Conservation (phyloP, 2,329 filamentous ascomycete species). For the Neofusicoccum kwambonambiense region DNA sequence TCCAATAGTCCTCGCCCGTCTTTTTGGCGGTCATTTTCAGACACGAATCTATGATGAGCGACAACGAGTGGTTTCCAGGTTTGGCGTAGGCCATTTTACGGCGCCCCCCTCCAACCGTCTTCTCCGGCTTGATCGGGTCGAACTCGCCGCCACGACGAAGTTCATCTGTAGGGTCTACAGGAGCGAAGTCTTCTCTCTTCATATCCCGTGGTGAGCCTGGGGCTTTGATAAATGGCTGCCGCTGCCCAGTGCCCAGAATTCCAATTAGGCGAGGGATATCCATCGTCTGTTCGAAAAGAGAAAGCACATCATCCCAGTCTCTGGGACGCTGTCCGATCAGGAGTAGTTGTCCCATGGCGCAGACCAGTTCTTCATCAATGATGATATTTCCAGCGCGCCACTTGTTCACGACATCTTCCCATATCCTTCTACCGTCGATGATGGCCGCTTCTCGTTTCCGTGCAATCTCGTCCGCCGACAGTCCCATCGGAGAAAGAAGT, state of each 20-base stretch:
- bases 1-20: constrained; percentile 76
- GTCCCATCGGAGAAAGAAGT: neutral
- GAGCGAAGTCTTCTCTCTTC: constrained; percentile 19
- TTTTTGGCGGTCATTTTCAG: constrained; percentile 59
- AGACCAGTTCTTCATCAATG: constrained; percentile 77
- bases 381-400: constrained; percentile 70
- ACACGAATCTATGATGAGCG: constrained; percentile 66
- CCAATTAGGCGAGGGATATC: constrained; percentile 59
- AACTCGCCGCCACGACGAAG: constrained; percentile 5
- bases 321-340: constrained; percentile 58
- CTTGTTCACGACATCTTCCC: constrained; percentile 74
- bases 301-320: constrained; percentile 71
- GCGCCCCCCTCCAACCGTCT: constrained; percentile 18
- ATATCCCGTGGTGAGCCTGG: constrained; percentile 25
- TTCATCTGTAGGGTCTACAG: neutral
- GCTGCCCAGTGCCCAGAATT: constrained; percentile 19
- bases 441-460: constrained; percentile 48
- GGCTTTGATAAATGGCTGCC: neutral
- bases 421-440: constrained; percentile 69
- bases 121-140: neutral
- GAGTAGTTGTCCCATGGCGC: constrained; percentile 78
- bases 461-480: constrained; percentile 27
- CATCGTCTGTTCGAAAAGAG: constrained; percentile 79
- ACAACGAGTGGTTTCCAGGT: constrained; percentile 60
- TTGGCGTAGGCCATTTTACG: constrained; percentile 39